A percentile compares a stretch with the other conserved stretches of the same genome.
Evolutionary conservation across 2,329 filamentous ascomycete genomes (phyloP).

Genomic region (Cladophialophora immunda): DNA sequence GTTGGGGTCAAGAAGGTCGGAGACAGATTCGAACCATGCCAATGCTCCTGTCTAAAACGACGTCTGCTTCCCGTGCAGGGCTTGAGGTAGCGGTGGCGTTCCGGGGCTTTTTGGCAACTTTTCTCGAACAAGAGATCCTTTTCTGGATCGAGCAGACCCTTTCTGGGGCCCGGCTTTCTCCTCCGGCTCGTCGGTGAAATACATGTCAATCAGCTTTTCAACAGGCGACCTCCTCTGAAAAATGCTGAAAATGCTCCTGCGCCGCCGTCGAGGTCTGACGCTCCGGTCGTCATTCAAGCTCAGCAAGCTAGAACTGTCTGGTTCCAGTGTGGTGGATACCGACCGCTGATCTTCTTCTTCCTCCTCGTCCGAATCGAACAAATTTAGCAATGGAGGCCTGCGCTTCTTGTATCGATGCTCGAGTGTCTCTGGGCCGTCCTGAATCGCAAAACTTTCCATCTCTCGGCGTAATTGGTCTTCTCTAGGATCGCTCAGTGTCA

Average conservation of each 20-base stretch:
- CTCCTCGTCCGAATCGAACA: slow-evolving; percentile 25
- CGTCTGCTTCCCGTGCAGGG: slow-evolving; percentile 7
- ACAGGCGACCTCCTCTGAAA: slow-evolving; percentile 35
- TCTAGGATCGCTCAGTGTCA: slow-evolving; percentile 24
- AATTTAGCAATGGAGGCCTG: slow-evolving; percentile 21
- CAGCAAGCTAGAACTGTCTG: not conserved
- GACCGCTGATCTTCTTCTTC: slow-evolving; percentile 1
- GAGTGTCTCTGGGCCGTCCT: slow-evolving; percentile 32
- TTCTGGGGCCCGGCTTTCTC: slow-evolving; percentile 15
- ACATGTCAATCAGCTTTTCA: slow-evolving; percentile 39
- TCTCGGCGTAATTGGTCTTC: slow-evolving; percentile 38
- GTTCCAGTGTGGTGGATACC: not conserved
- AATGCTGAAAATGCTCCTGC: slow-evolving; percentile 34
- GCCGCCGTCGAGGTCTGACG: slow-evolving; percentile 19
- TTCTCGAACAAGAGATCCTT: slow-evolving; percentile 12
- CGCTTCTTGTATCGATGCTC: slow-evolving; percentile 27
- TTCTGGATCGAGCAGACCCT: slow-evolving; percentile 21
- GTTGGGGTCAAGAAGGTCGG: slow-evolving; percentile 8
- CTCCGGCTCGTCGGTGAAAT: slow-evolving; percentile 35
- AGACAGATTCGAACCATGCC: not conserved
- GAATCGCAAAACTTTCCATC: slow-evolving; percentile 33
- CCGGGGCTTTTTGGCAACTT: slow-evolving; percentile 19
- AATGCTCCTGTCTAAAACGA: not conserved
- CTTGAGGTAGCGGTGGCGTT: slow-evolving; percentile 20
- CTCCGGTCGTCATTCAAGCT: not conserved